These are phyloP conservation scores for Dryadomyces sulphureus DNA, from an alignment of 2,329 filamentous ascomycete species.

Conservation along the genomic window DNA sequence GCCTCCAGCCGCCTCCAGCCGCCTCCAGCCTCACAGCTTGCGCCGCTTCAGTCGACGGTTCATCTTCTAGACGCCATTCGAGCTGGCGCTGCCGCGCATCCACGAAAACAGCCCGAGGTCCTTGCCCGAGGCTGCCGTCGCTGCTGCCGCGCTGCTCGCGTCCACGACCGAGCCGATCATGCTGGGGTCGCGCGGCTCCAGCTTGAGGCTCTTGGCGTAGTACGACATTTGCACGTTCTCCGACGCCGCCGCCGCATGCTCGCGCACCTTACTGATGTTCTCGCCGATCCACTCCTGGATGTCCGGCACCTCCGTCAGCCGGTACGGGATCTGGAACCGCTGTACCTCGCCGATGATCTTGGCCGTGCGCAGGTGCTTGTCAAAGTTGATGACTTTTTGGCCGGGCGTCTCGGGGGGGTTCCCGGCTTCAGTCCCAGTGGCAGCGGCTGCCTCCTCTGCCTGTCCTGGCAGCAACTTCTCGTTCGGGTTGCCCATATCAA, in stretches of 20 bases:
- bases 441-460: conserved; percentile 22
- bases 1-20: no score
- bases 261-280: conserved; percentile 64
- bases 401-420: conserved; percentile 39
- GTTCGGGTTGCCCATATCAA: conserved; percentile 83
- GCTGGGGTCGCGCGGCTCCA: conserved; percentile 56
- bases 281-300: conserved; percentile 85
- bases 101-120: conserved; percentile 2
- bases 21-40: no score
- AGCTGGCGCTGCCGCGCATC: conserved; percentile 3
- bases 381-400: conserved; percentile 85
- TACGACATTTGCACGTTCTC: conserved; percentile 43
- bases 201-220: conserved; percentile 70
- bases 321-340: conserved; percentile 88
- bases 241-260: conserved; percentile 30
- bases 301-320: conserved; percentile 67
- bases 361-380: conserved; percentile 88
- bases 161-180: conserved; percentile 17
- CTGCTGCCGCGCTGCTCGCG: conserved; percentile 6
- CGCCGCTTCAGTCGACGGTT: no score
- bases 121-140: neutral
- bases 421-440: neutral
- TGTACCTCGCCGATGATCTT: conserved; percentile 94
- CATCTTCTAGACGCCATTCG: neutral
- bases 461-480: conserved; percentile 56